phyloP scores from a whole-genome alignment of 1,284 basidiomycete genomes.

The Mycena citricolor region DNA sequence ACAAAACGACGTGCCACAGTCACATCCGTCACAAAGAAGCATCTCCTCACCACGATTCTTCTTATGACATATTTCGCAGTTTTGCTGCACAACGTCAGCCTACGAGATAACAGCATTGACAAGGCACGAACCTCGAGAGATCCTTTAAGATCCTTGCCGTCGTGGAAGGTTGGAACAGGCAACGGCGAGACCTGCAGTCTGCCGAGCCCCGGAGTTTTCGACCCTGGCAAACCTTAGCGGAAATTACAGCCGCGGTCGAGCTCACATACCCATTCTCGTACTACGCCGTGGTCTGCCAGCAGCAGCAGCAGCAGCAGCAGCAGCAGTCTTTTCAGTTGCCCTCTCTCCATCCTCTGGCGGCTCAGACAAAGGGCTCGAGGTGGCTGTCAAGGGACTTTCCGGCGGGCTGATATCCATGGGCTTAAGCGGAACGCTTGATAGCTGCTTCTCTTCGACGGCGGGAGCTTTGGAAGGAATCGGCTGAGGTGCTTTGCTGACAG shows the following conservation, averaged over 20 bases:
- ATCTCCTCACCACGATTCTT: conserved; percentile 88
- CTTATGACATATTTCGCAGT: conserved; percentile 89
- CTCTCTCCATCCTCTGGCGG: conserved; percentile 64
- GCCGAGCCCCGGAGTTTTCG: conserved; percentile 35
- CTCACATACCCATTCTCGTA: conserved; percentile 43
- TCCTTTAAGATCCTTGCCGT: conserved; percentile 43
- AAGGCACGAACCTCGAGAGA: conserved; percentile 50
- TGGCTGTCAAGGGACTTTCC: conserved; percentile 68
- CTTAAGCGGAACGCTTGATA: conserved; percentile 36
- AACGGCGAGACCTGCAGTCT: conserved; percentile 36
- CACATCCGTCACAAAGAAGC: conserved; percentile 96
- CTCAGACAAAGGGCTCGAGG: conserved; percentile 79
- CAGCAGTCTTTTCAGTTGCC: conserved; percentile 34
- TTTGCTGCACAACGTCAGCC: conserved; percentile 50
- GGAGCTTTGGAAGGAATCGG: conserved; percentile 42
- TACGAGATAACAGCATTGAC: conserved; percentile 28
- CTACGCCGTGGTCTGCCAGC: conserved; percentile 46
- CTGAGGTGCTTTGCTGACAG: conserved; percentile 35
- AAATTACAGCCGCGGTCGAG: no score
- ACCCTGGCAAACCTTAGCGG: conserved; percentile 27
- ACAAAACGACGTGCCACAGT: conserved; percentile 70
- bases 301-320: no score
- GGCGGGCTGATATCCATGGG: conserved; percentile 52
- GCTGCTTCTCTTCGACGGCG: conserved; percentile 38
- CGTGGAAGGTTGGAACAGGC: conserved; percentile 48